Conservation (phyloP, 148 eudicot genomes). For the Fagopyrum esculentum region DNA sequence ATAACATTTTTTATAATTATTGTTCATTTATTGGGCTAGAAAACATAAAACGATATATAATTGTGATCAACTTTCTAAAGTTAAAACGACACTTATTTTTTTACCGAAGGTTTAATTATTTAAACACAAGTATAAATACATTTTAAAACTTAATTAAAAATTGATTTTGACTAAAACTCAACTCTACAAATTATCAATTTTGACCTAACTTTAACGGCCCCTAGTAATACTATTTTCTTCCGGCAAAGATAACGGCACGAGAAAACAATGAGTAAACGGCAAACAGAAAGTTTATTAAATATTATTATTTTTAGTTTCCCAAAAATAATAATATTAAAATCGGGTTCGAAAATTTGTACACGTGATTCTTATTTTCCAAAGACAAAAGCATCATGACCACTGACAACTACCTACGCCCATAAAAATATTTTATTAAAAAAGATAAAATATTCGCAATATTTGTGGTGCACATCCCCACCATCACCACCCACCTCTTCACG, state of each 20-base stretch:
- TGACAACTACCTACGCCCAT: slow-evolving; percentile 4
- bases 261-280: background rate
- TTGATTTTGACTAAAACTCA: too few species aligned
- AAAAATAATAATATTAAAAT: background rate
- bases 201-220: too few species aligned
- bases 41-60: too few species aligned
- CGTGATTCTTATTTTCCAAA: slow-evolving; percentile 7
- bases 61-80: too few species aligned
- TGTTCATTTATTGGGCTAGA: too few species aligned
- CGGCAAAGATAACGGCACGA: background rate
- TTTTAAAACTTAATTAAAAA: too few species aligned
- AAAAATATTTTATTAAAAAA: background rate
- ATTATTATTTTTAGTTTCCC: background rate
- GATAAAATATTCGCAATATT: background rate
- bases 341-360: background rate
- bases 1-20: too few species aligned
- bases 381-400: slow-evolving; percentile 10
- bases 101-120: too few species aligned
- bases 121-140: too few species aligned
- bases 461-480: background rate
- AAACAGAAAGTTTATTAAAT: background rate
- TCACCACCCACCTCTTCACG: background rate
- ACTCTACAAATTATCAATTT: too few species aligned
- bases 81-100: too few species aligned
- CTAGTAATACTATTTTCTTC: background rate